Evolutionary conservation across 2,329 filamentous ascomycete genomes (phyloP), one percentile per base, ranked within the genome.

Genomic region (Diaporthe sp.): DNA sequence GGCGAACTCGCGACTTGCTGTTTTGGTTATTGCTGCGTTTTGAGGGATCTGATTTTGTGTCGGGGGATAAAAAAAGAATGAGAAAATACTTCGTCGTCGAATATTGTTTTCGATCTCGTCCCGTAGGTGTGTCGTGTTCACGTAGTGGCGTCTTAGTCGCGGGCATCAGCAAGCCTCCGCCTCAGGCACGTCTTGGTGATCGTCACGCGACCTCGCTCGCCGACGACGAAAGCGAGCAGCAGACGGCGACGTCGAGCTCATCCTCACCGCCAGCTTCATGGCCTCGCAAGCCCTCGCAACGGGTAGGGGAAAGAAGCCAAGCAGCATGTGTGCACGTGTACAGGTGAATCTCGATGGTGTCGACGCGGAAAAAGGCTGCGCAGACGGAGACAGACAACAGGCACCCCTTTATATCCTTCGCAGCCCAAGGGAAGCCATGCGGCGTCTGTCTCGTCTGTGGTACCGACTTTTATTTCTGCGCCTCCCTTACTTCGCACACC

Each of bases 381-480:
- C 1, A 28, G 47, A 28, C 31, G 15, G 31, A 49, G 34, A 34
- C 49, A 20, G 17, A 22, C 13, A 20, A 70, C 25, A 39, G 15
- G 42, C 34, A 55, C 31, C n/a, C 34, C 49, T 70, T 70, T 70
- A 70, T 70, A 70, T 47, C 42, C 60, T 5, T 61, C 58, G 10
- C 58, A 42, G 25, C 22, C 58, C 9, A 17, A 25, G 37, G 58
- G 31, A 37, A 37, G 22, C 20, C 20, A 39, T 47, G 61, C 42
- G 15, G 39, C 39, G 55, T n/a, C 42, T 31, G 2, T 53, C 34
- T 3, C 17, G 7, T 25, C n/a, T 55, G 31, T 67, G 47, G 55
- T 42, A 70, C 22, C 65, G 49, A 53, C 49, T 37, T 51, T 70
- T 22, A 6, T 49, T 20, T 37, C 5, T 2, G 28, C 31, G 12